Percentiles rank a stretch among this genome's conserved stretches.
Evolutionary conservation across 2,329 filamentous ascomycete genomes (phyloP).

Genomic region (Trichoderma atroviride): DNA sequence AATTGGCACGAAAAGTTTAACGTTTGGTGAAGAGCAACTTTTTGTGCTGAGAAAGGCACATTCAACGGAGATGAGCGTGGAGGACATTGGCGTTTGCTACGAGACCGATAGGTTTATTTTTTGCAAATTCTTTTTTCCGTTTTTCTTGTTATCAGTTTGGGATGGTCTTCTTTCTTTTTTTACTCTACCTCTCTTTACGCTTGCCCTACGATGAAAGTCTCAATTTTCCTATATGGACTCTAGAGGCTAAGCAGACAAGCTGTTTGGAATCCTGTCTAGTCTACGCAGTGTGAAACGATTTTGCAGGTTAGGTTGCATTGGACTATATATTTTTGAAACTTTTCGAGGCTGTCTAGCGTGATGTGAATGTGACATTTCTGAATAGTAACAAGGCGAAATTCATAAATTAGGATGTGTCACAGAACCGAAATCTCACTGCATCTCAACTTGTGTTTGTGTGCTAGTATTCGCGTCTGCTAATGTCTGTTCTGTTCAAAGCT

Average conservation of each 20-base stretch:
- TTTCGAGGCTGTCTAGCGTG: constrained; percentile 25
- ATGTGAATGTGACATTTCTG: neutral
- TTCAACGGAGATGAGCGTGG: constrained; percentile 6
- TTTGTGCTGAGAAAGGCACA: constrained; percentile 4
- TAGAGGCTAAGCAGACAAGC: neutral
- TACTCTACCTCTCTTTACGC: neutral
- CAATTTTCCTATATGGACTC: constrained; percentile 6
- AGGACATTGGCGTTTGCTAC: constrained; percentile 21
- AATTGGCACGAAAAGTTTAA: neutral
- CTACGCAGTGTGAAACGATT: constrained; percentile 2
- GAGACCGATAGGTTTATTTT: constrained; percentile 18
- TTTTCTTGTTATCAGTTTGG: constrained; percentile 19
- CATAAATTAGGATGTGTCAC: neutral
- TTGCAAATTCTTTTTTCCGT: neutral
- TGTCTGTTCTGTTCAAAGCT: constrained; percentile 16
- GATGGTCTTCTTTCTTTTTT: neutral
- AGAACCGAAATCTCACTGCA: neutral
- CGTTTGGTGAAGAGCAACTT: neutral
- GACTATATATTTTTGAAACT: neutral
- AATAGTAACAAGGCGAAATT: neutral
- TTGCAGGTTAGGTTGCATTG: neutral
- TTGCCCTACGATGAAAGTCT: constrained; percentile 3
- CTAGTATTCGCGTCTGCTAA: constrained; percentile 9
- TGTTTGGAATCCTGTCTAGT: constrained; percentile 4
- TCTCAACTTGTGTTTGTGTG: constrained; percentile 12